Conservation (phyloP, 306 rosid species). For the barrel medic (Medicago truncatula) region MtrunA17r5.0-ANR NC_053045.1:41435001-41435500, state of each 20-base stretch:
- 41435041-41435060: constrained; percentile 38
- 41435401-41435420: constrained; percentile 2
- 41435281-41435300: constrained; percentile 29
- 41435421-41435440: constrained; percentile 6
- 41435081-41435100: constrained; percentile 19
- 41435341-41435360: constrained; percentile 24
- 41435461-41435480: constrained; percentile 1
- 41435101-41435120: constrained; percentile 40
- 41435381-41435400: background rate
- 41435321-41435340: constrained; percentile 8
- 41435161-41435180: constrained; percentile 88
- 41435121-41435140: constrained; percentile 37
- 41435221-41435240: constrained; percentile 16
- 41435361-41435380: background rate
- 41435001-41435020: constrained; percentile 6
- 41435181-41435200: constrained; percentile 91
- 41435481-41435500: constrained; percentile 12
- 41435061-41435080: constrained; percentile 32
- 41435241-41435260: constrained; percentile 19
- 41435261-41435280: constrained; percentile 33
- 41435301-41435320: constrained; percentile 30
- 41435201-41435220: constrained; percentile 78
- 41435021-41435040: constrained; percentile 30
- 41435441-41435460: constrained; percentile 31
- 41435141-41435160: constrained; percentile 62